Conservation (phyloP, 2,329 filamentous ascomycete genomes). For the Didymella segeticola region DNA sequence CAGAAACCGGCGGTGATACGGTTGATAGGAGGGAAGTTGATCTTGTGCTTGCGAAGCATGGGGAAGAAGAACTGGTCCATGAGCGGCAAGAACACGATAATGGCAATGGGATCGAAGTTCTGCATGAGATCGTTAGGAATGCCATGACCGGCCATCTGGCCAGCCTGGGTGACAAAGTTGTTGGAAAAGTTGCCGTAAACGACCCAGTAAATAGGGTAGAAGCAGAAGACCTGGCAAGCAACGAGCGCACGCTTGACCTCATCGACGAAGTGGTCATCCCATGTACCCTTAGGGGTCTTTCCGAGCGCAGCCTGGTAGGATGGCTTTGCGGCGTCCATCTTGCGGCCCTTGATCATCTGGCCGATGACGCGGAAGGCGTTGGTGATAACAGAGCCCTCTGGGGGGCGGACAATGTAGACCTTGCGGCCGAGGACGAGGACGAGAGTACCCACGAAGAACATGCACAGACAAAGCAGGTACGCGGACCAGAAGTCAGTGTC, state of each 20-base stretch:
- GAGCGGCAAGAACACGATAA: conserved; percentile 56
- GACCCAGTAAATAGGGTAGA: conserved; percentile 57
- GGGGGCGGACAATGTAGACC: conserved; percentile 48
- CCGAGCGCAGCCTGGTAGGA: conserved; percentile 66
- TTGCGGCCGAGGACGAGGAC: conserved; percentile 53
- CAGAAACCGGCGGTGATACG: conserved; percentile 61
- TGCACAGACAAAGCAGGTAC: conserved; percentile 67
- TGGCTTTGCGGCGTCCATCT: conserved; percentile 70
- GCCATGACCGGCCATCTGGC: conserved; percentile 53
- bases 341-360: conserved; percentile 62
- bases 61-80: conserved; percentile 54
- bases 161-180: conserved; percentile 56
- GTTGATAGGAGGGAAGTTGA: conserved; percentile 59
- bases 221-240: conserved; percentile 72
- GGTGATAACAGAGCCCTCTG: conserved; percentile 48
- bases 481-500: conserved; percentile 75
- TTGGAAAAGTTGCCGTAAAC: conserved; percentile 52
- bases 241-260: conserved; percentile 71
- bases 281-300: conserved; percentile 54
- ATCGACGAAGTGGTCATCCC: conserved; percentile 75
- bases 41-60: conserved; percentile 49
- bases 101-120: conserved; percentile 56
- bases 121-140: conserved; percentile 59
- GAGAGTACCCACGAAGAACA: conserved; percentile 70
- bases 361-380: conserved; percentile 64